phyloP scores from a whole-genome alignment of 768 basidiomycete species.

The Lentinula guzmanii region DNA sequence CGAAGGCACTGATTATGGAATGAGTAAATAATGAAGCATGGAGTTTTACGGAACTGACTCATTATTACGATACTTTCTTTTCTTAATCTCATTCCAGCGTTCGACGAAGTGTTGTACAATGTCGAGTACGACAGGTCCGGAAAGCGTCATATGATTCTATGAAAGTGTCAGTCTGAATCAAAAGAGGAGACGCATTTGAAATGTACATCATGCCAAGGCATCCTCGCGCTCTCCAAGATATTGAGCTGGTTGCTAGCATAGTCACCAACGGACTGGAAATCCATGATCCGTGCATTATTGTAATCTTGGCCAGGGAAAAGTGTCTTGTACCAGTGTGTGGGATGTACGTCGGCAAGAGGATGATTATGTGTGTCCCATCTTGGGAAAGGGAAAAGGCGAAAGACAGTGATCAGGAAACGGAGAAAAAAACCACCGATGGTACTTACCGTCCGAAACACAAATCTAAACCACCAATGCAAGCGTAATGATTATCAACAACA shows the following conservation, averaged over 20 bases:
- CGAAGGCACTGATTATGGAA: background rate
- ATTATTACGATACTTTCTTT: constrained; percentile 54
- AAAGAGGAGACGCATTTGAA: background rate
- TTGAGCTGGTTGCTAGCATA: constrained; percentile 69
- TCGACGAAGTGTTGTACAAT: constrained; percentile 91
- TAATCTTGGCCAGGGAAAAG: constrained; percentile 94
- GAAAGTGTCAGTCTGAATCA: background rate
- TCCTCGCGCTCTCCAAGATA: constrained; percentile 61
- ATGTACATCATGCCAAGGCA: constrained; percentile 96
- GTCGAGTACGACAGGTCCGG: constrained; percentile 81
- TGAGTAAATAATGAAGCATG: constrained; percentile 4
- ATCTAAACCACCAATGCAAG: constrained; percentile 91
- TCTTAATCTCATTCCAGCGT: constrained; percentile 88
- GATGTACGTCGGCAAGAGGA: constrained; percentile 89
- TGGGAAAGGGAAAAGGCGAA: background rate
- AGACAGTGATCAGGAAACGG: background rate
- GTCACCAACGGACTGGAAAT: constrained; percentile 79
- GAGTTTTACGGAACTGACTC: constrained; percentile 28
- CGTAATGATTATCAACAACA: constrained; percentile 80
- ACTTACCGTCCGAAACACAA: constrained; percentile 79
- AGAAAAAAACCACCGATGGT: background rate
- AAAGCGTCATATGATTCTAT: constrained; percentile 79
- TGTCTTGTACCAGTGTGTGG: constrained; percentile 67
- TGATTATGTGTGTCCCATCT: constrained; percentile 87
- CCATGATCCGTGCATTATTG: constrained; percentile 83